These are phyloP conservation scores for Lonicera japonica DNA, from an alignment of 129 eudicot genomes.

Conservation along the genomic window DNA sequence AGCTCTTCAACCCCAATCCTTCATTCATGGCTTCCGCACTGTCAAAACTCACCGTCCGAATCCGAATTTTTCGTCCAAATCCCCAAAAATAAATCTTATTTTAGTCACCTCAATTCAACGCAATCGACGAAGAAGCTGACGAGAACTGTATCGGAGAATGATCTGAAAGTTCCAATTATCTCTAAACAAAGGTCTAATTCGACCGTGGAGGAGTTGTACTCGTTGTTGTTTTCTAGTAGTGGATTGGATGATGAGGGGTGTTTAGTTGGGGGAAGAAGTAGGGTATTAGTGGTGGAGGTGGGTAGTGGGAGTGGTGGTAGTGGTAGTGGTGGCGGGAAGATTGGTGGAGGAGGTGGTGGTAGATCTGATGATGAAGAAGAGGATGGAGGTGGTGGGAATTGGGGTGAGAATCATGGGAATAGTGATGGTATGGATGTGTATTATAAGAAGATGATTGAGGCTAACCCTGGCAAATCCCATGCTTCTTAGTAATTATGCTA, in stretches of 20 bases:
- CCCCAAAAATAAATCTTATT: neutral
- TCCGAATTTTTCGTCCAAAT: slow-evolving; percentile 3
- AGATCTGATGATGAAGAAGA: slow-evolving; percentile 11
- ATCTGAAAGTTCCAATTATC: slow-evolving; percentile 9
- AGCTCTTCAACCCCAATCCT: slow-evolving; percentile 48
- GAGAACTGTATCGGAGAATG: slow-evolving; percentile 32
- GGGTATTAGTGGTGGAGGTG: slow-evolving; percentile 22
- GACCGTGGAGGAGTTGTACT: no score
- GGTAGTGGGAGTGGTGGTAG: slow-evolving; percentile 6
- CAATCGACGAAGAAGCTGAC: no score
- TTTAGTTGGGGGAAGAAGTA: slow-evolving; percentile 13
- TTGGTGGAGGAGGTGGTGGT: slow-evolving; percentile 20
- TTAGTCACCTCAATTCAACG: no score
- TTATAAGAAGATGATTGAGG: slow-evolving; percentile 53
- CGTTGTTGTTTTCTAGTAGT: slow-evolving; percentile 24
- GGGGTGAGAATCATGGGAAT: neutral
- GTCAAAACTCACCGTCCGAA: slow-evolving; percentile 19
- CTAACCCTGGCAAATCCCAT: slow-evolving; percentile 57
- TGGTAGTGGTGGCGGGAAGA: slow-evolving; percentile 30
- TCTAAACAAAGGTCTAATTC: no score
- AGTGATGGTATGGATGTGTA: slow-evolving; percentile 29
- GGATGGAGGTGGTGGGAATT: slow-evolving; percentile 6
- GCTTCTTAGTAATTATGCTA: slow-evolving; percentile 57
- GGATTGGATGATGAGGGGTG: slow-evolving; percentile 22
- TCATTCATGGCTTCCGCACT: slow-evolving; percentile 33